phyloP scores from a whole-genome alignment of 148 eudicot genomes.

The Arbutus unedo region DNA sequence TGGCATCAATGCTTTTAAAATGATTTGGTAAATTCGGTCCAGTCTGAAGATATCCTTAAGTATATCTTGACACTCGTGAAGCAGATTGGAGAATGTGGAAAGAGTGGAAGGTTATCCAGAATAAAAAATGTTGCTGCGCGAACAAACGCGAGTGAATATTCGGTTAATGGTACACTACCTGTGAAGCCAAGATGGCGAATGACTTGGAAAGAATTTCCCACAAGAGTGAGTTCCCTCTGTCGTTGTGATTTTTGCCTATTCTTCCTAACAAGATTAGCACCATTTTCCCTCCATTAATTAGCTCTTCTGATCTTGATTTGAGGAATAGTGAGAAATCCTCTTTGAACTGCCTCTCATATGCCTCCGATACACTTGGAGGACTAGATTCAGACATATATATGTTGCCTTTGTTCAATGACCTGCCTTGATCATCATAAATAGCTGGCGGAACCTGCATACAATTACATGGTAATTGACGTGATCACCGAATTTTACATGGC shows the following conservation, averaged over 20 bases:
- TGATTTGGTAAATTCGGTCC: too few species aligned
- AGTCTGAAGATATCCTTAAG: too few species aligned
- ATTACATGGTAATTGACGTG: neutral
- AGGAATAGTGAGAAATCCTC: constrained; percentile 69
- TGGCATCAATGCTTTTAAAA: too few species aligned
- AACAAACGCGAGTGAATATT: too few species aligned
- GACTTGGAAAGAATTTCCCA: constrained; percentile 79
- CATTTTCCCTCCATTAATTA: constrained; percentile 60
- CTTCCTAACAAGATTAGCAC: constrained; percentile 74
- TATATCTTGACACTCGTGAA: too few species aligned
- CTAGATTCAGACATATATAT: constrained; percentile 72
- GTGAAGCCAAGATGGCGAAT: constrained; percentile 40
- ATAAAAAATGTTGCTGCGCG: too few species aligned
- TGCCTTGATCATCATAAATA: constrained; percentile 54
- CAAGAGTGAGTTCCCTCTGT: constrained; percentile 64
- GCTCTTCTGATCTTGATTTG: constrained; percentile 56
- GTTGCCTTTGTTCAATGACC: constrained; percentile 60
- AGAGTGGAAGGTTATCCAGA: too few species aligned
- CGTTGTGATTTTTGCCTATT: constrained; percentile 43
- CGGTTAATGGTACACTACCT: constrained; percentile 31
- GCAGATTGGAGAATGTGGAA: too few species aligned
- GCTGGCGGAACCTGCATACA: constrained; percentile 55
- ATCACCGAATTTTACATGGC: neutral
- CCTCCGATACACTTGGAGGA: constrained; percentile 40
- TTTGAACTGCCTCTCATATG: constrained; percentile 61